Conservation (phyloP, 2,329 filamentous ascomycete genomes). For the Microthyrium microscopicum region DNA sequence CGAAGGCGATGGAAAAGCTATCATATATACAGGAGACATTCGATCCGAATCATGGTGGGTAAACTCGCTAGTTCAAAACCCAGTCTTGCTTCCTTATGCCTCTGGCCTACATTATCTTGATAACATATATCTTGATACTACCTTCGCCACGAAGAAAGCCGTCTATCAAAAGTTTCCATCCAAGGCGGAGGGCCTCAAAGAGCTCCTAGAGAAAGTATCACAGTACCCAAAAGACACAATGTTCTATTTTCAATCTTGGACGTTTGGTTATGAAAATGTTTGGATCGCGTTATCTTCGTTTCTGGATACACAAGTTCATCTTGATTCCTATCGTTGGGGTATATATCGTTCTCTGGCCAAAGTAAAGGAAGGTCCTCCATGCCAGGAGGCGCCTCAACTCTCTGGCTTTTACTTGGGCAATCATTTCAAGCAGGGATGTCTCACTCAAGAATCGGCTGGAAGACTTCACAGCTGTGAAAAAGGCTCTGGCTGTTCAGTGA, state of each 20-base stretch:
- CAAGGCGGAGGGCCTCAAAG: constrained; percentile 58
- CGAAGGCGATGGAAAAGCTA: constrained; percentile 52
- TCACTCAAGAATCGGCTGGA: constrained; percentile 46
- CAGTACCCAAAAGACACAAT: constrained; percentile 55
- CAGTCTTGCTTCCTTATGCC: constrained; percentile 58
- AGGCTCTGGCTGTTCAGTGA: constrained; percentile 41
- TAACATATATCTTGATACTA: constrained; percentile 80
- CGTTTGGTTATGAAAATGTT: constrained; percentile 83
- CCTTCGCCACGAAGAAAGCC: constrained; percentile 42
- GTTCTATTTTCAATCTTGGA: constrained; percentile 82
- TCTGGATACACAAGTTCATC: constrained; percentile 56
- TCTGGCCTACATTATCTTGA: constrained; percentile 36
- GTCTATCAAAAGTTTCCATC: constrained; percentile 37
- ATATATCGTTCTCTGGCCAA: constrained; percentile 48
- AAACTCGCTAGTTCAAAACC: constrained; percentile 52
- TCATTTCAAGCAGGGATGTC: constrained; percentile 47
- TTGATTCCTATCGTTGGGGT: constrained; percentile 62
- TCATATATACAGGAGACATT: constrained; percentile 81
- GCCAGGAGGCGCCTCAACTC: constrained; percentile 48
- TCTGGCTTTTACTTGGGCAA: constrained; percentile 66
- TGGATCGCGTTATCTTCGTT: constrained; percentile 66
- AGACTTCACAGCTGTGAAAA: constrained; percentile 78
- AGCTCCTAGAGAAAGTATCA: constrained; percentile 53
- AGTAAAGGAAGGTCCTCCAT: constrained; percentile 20
- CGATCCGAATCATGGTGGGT: constrained; percentile 80